These are phyloP conservation scores for Musa acuminata DNA, from an alignment of 176 grass and related monocot species.

Conservation along the genomic window DNA sequence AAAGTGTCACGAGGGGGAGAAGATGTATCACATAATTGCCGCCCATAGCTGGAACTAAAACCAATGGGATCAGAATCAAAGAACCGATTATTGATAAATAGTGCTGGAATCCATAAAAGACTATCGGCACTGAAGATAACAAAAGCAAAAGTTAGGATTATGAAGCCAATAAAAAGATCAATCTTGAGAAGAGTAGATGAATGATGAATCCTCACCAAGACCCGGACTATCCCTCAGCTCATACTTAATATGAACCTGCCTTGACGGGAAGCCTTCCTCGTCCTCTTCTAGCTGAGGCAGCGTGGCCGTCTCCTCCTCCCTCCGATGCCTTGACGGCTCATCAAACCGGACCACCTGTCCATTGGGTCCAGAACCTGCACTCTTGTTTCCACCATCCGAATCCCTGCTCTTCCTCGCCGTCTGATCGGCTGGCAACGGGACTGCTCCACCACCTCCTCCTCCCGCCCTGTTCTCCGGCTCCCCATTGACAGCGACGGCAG, in stretches of 20 bases:
- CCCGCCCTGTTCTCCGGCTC: constrained; percentile 12
- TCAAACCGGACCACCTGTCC: constrained; percentile 26
- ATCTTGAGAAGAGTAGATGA: not conserved
- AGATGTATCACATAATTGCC: constrained; percentile 51
- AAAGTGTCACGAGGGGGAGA: too few species aligned
- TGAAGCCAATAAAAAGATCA: too few species aligned
- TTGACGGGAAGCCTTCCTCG: constrained; percentile 35
- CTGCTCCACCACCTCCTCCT: not conserved
- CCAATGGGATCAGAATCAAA: constrained; percentile 72
- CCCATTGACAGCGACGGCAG: not conserved
- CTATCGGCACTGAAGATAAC: constrained; percentile 50
- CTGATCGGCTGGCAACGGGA: not conserved
- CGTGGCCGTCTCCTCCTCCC: constrained; percentile 2
- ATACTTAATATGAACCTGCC: constrained; percentile 65
- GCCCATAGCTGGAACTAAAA: constrained; percentile 87
- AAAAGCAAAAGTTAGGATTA: not conserved
- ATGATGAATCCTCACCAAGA: constrained; percentile 34
- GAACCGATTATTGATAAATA: constrained; percentile 95
- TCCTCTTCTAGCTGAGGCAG: constrained; percentile 54
- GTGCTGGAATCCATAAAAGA: constrained; percentile 65
- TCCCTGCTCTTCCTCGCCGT: constrained; percentile 47
- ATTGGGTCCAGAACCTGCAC: constrained; percentile 28
- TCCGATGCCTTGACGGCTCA: constrained; percentile 5
- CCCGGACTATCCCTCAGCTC: constrained; percentile 79
- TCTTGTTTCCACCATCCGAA: constrained; percentile 16